Evolutionary conservation across 495 filamentous ascomycete species (phyloP), one percentile per base, ranked within the genome.

Genomic region (Penicillium antarcticum): DNA sequence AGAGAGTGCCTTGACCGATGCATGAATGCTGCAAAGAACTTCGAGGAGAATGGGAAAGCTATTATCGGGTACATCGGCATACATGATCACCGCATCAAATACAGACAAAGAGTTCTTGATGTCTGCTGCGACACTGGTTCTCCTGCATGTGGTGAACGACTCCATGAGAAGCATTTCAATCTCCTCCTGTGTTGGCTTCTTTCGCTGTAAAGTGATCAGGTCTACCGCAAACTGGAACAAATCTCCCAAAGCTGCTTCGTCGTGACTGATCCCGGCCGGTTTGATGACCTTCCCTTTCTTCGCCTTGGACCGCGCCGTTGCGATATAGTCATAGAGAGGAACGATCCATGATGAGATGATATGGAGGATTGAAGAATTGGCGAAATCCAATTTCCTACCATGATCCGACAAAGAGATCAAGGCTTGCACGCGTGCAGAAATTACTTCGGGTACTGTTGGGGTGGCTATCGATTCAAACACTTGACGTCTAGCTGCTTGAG

Each of bases 191-290:
- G 79, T 77, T 34, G 90, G 87, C 24, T 85, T 79, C 51, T 85
- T 88, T 64, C 86, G 87, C 67, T 91, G 92, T 69, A 92, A 86
- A 56, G 87, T 91, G 68, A 94, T 85, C 51, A 94, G 72, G 59
- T 91, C 84, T n/a, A 83, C 82, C 23, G 88, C 77, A 40, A 91
- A 87, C 41, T 80, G 74, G 58, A 95, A 87, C 6, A 95, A 70
- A 48, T 83, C 78, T 37, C 76, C 76, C 33, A 96, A 71, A 56
- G 81, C 82, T 39, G 77, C 80, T 53, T 89, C 88, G 56, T 92
- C 88, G 40, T 70, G 60, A 11, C 39, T 60, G 10, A 67, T 52
- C 5, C 76, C 77, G 32, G 78, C 72, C 14, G 67, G 65, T 33
- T 67, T 68, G 18, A 73, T 62, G 0, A 69, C 61, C 53, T 83